These are phyloP conservation scores for Solanum hybrid DNA, from an alignment of 305 asterid species.

Conservation along the genomic window DNA sequence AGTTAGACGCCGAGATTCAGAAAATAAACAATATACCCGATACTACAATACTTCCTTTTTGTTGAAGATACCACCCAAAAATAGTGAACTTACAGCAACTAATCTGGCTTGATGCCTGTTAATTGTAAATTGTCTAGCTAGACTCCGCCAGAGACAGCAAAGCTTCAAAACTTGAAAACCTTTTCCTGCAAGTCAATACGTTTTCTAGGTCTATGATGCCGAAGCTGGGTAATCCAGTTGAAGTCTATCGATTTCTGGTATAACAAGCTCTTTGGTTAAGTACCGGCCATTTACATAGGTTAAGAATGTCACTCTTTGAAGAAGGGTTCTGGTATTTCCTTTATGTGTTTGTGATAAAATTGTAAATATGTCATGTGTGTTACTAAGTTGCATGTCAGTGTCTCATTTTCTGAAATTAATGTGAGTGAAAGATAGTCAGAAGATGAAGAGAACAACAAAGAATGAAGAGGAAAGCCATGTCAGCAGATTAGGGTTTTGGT, in stretches of 20 bases:
- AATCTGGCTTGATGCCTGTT: background rate
- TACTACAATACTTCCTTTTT: background rate
- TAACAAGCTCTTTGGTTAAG: background rate
- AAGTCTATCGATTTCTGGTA: background rate
- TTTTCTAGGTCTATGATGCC: background rate
- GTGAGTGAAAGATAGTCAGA: background rate
- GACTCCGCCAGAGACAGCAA: background rate
- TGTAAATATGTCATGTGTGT: background rate
- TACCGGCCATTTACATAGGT: background rate
- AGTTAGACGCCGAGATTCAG: no score
- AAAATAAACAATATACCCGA: background rate
- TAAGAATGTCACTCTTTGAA: background rate
- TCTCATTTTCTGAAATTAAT: background rate
- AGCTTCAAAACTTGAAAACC: background rate
- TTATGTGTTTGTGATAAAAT: background rate
- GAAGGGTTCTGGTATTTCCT: background rate
- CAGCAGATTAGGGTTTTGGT: background rate
- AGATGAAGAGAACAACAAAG: background rate
- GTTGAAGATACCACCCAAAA: background rate
- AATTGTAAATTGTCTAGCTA: background rate
- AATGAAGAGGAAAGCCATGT: background rate
- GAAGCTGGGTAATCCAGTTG: background rate
- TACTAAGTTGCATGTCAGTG: background rate
- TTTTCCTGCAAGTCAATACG: background rate
- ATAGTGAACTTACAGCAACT: background rate